Conservation (phyloP, 192 early-diverging fungal genomes). For the Chytriomyces sp. region DNA sequence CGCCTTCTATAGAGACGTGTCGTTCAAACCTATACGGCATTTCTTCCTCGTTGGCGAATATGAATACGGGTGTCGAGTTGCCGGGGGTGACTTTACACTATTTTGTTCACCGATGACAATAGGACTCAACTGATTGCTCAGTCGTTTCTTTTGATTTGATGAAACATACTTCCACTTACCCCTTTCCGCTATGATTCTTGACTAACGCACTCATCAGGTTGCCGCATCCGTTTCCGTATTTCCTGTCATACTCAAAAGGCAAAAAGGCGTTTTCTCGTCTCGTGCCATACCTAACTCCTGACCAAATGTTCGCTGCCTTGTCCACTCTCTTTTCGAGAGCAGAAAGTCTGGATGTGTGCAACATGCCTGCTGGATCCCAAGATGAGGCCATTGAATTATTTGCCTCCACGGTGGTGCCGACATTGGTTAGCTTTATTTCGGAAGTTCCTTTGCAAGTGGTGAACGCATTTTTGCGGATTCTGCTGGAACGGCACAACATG, state of each 20-base stretch:
- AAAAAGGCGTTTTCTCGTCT: conserved; percentile 86
- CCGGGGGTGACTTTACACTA: neutral
- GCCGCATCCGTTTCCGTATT: conserved; percentile 84
- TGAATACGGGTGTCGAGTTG: conserved; percentile 41
- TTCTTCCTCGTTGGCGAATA: conserved; percentile 20
- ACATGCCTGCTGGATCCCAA: conserved; percentile 45
- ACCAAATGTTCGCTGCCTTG: conserved; percentile 79
- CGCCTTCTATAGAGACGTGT: conserved; percentile 4
- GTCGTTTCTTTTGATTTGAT: too few species aligned
- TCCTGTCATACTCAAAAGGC: conserved; percentile 87
- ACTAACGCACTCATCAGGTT: conserved; percentile 26
- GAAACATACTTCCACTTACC: neutral
- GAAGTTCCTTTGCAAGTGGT: conserved; percentile 86
- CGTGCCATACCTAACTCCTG: conserved; percentile 73
- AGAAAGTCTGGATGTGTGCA: conserved; percentile 60
- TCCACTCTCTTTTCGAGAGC: conserved; percentile 59
- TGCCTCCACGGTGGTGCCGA: conserved; percentile 86
- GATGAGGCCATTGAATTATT: conserved; percentile 72
- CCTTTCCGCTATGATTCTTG: neutral
- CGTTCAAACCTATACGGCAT: neutral
- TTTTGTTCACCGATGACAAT: neutral
- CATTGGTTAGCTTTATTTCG: conserved; percentile 76
- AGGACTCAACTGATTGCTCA: too few species aligned
- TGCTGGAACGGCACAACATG: conserved; percentile 90
- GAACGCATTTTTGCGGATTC: conserved; percentile 76